Evolutionary conservation across 768 basidiomycete species (phyloP), one percentile per base, ranked within the genome.

Genomic region (Amanita pallidorosea): DNA sequence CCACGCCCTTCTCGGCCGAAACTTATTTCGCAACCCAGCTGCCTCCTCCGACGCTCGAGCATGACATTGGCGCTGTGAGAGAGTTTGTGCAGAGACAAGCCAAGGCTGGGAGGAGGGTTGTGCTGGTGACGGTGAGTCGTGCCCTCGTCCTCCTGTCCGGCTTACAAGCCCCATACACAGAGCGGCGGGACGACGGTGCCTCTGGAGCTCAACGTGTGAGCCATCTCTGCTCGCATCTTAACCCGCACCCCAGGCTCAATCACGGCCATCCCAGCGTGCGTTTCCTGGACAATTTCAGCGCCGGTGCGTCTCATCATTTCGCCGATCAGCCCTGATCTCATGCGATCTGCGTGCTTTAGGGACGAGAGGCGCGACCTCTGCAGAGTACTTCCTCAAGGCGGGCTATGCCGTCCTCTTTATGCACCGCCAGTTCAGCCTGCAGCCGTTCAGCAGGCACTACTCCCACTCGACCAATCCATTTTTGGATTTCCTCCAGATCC

Each of bases 381-480:
- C 96, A 2, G 96, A 99, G 67, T 96, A 98, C 70, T 97, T 99
- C 65, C 79, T 98, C 54, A 80, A 85, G 58, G 83, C 88, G 6
- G 88, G 85, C 51, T 98, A 98, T 70, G 93, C 94, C 22, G 96
- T 99, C 65, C 92, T 99, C 57, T 99, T 99, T 71, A 88, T 99
- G 80, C 95, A 99, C 66, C 76, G 95, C 18, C 92, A 96, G 67
- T 95, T 96, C 72, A 97, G 94, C 56, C 78, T 98, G 38, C 92
- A 96, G 60, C 96, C 96, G 0, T 99, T 95, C 74, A 93, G 89
- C 62, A 71, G 96, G 45, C 95, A 99, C 64, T 99, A 98, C 68
- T 96, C 93, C 7, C 95, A 99, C 65, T 94, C 92, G 0, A 93
- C 93, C 3, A 95, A 97, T 63, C 95, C 95, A 0, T 99, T 99